Base-by-base conservation (phyloP, 1,284 basidiomycete genomes). In the Nidula niveotomentosa region DNA sequence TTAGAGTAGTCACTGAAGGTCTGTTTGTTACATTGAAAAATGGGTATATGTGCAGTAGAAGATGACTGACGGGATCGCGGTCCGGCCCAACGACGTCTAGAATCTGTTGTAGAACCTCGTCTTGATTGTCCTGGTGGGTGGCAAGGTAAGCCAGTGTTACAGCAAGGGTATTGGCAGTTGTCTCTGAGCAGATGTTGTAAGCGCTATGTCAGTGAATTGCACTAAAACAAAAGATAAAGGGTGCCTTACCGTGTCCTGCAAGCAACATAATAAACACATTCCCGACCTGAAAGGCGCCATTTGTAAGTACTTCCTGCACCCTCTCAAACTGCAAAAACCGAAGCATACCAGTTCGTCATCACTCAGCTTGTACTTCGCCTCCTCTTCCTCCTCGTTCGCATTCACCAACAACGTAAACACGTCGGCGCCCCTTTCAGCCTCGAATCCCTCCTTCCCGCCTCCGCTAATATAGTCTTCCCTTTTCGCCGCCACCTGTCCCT, bases 241-340 rank as follows among this genome's bases (percentile, higher is more conserved):
- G 23, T 13, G 10, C 56, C 69, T 49, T 60, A 76, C 83, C 83
- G 62, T 84, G 81, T 8, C 84, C 83, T 49, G 83, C 81, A 53
- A 84, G 78, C 48, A 85, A 62, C 60, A 84, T 69, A 6, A 76
- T 61, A 60, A 77, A 85, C 1, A 82, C 65, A 53, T 84, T 83
- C 8, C 81, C 81, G 51, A 82, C 77, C 81, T 83, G 49, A 30
- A 46, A 10, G 36, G 17, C 8, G 12, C 30, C 12, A 34, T 41
- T 10, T 15, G 12, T 55, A 33, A 44, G 50, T 18, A 8, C 9
- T 8, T 33, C 17, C 13, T 13, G 17, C 34, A 36, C 7, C 33
- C 12, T 10, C 12, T 30, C 36, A 12, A 30, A n/a, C 12, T 49
- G 30, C 18, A 37, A 8, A 52, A 30, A 45, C 7, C 17, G 49